These are phyloP conservation scores for Ailanthus altissimus DNA, from an alignment of 345 rosid genomes.

Conservation along the genomic window DNA sequence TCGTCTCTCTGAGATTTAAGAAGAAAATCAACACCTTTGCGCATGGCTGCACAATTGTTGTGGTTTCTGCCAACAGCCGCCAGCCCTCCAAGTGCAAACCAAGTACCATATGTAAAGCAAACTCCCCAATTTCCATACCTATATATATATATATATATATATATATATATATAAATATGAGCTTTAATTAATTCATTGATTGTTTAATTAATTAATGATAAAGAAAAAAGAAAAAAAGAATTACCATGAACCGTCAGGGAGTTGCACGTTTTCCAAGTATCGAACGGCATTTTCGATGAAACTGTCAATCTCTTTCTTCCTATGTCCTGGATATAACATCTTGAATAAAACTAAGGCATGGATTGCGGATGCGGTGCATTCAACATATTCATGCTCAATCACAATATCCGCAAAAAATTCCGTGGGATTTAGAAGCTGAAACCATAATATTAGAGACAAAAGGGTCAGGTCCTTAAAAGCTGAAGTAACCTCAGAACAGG, in stretches of 20 bases:
- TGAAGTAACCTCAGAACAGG: too few relatives aligned
- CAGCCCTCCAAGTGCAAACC: constrained; percentile 54
- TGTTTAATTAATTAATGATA: too few relatives aligned
- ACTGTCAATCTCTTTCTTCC: constrained; percentile 43
- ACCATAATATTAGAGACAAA: too few relatives aligned
- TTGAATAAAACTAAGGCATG: constrained; percentile 40
- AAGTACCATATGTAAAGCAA: constrained; percentile 49
- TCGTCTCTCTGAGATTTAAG: constrained; percentile 33
- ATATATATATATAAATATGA: too few relatives aligned
- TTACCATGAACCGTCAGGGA: constrained; percentile 50
- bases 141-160: neutral
- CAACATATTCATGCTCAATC: constrained; percentile 47
- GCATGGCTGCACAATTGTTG: constrained; percentile 32
- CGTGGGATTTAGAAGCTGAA: constrained; percentile 49
- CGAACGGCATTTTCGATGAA: constrained; percentile 37
- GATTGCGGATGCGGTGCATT: constrained; percentile 56
- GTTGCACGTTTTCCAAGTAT: constrained; percentile 42
- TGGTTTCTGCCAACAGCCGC: constrained; percentile 50
- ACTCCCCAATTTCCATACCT: constrained; percentile 61
- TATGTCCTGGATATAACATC: constrained; percentile 47
- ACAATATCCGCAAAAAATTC: constrained; percentile 50
- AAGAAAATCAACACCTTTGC: constrained; percentile 48
- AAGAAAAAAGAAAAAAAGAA: neutral
- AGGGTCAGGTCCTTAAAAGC: too few relatives aligned
- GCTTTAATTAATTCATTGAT: neutral